These are phyloP conservation scores for Mycena venus DNA, from an alignment of 768 basidiomycete species.

Conservation along the genomic window DNA sequence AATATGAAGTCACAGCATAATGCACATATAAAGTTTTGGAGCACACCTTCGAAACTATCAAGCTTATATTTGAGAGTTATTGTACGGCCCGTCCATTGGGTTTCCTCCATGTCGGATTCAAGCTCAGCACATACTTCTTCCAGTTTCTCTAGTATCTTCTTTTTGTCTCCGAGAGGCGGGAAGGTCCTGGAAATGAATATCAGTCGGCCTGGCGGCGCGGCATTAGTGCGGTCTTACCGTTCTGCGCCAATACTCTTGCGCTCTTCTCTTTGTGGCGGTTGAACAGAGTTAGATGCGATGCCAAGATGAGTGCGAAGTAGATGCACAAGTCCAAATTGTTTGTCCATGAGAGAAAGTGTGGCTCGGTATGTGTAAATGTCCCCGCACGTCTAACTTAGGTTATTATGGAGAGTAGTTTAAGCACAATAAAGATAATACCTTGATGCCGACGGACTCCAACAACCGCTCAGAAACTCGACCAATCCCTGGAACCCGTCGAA, in stretches of 20 bases:
- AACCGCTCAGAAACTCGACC: conserved; percentile 92
- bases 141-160: conserved; percentile 80
- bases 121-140: conserved; percentile 87
- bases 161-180: conserved; percentile 71
- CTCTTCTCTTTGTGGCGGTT: conserved; percentile 82
- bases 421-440: conserved; percentile 58
- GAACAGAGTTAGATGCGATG: conserved; percentile 86
- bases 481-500: conserved; percentile 90
- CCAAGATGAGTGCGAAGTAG: conserved; percentile 89
- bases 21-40: conserved; percentile 1
- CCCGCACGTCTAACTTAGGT: conserved; percentile 78
- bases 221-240: conserved; percentile 58
- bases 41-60: conserved; percentile 85
- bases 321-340: conserved; percentile 83
- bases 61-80: conserved; percentile 95
- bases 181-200: conserved; percentile 74
- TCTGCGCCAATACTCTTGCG: conserved; percentile 95
- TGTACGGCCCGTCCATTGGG: conserved; percentile 89
- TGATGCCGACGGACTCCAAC: conserved; percentile 88
- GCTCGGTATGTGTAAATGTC: conserved; percentile 87
- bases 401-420: conserved; percentile 3
- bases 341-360: conserved; percentile 85
- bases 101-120: conserved; percentile 81
- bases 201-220: neutral
- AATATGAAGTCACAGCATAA: neutral